These are phyloP conservation scores for Madurella mycetomatis DNA, from an alignment of 2,329 filamentous ascomycete species.

Conservation along the genomic window DNA sequence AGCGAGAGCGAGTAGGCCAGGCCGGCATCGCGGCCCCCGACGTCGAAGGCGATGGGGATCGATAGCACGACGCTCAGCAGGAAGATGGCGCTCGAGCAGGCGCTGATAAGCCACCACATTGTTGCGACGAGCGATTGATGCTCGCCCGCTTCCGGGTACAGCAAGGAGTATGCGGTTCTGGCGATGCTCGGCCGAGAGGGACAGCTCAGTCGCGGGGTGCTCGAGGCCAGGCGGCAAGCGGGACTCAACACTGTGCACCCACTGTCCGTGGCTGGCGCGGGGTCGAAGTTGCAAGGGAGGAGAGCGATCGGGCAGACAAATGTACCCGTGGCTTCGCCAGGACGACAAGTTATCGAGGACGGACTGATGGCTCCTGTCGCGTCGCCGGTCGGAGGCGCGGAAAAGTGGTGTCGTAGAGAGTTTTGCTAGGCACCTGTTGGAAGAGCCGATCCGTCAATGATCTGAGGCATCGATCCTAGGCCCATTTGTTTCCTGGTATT, in stretches of 20 bases:
- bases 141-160: slow-evolving; percentile 17
- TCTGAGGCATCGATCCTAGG: slow-evolving; percentile 1
- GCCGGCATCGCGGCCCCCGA: slow-evolving; percentile 89
- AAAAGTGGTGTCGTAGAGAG: slow-evolving; percentile 6
- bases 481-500: slow-evolving; percentile 6
- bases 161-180: neutral
- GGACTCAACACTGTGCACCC: slow-evolving; percentile 11
- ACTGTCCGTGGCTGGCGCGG: slow-evolving; percentile 6
- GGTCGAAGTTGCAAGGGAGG: slow-evolving; percentile 2
- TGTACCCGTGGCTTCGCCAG: neutral
- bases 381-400: neutral
- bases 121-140: slow-evolving; percentile 17
- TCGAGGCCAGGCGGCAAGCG: slow-evolving; percentile 6
- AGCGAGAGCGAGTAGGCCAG: slow-evolving; percentile 89
- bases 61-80: slow-evolving; percentile 90
- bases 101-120: slow-evolving; percentile 80
- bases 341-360: neutral
- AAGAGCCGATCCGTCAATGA: slow-evolving; percentile 13
- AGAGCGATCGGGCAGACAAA: neutral
- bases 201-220: neutral
- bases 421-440: slow-evolving; percentile 7
- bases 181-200: neutral
- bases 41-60: slow-evolving; percentile 95
- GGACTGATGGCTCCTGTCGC: neutral
- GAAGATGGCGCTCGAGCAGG: slow-evolving; percentile 77